Evolutionary conservation across 805 yeast species (phyloP).

Genomic region (Monosporozyma siamensis): DNA sequence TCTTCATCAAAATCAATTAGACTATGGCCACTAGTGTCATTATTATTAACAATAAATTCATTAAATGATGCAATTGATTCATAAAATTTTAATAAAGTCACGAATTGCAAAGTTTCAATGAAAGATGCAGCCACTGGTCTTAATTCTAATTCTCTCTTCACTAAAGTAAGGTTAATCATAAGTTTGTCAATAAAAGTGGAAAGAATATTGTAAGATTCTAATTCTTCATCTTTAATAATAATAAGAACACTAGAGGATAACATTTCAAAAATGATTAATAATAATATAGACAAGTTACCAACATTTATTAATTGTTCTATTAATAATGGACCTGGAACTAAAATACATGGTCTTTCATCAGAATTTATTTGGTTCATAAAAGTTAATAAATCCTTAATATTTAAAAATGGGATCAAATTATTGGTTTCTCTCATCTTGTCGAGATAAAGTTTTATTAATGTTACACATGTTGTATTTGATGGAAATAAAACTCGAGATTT

Average conservation of each 20-base stretch:
- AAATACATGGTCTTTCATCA: constrained; percentile 2
- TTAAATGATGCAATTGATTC: constrained; percentile 9
- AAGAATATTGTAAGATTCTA: constrained; percentile 12
- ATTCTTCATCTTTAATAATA: constrained; percentile 19
- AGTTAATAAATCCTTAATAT: constrained; percentile 15
- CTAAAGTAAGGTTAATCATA: constrained; percentile 11
- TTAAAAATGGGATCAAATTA: constrained; percentile 20
- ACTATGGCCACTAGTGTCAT: constrained; percentile 8
- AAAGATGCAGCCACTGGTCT: constrained; percentile 11
- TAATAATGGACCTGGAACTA: constrained; percentile 12
- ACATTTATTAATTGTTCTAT: constrained; percentile 16
- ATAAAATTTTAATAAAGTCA: constrained; percentile 19
- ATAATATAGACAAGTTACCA: constrained; percentile 16
- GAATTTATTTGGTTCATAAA: constrained; percentile 14
- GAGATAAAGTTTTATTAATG: constrained; percentile 16
- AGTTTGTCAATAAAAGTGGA: constrained; percentile 9
- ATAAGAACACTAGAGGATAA: constrained; percentile 24
- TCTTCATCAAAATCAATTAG: constrained; percentile 23
- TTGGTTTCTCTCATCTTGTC: constrained; percentile 15
- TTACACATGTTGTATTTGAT: constrained; percentile 11
- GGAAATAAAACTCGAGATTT: constrained; percentile 15
- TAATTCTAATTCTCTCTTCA: constrained; percentile 16
- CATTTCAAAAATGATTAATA: constrained; percentile 21
- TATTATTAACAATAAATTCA: constrained; percentile 6
- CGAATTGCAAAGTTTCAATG: constrained; percentile 15